Evolutionary conservation across 495 filamentous ascomycete genomes (phyloP), one percentile per base, ranked within the genome.

Genomic region (Aspergillus hancockii): DNA sequence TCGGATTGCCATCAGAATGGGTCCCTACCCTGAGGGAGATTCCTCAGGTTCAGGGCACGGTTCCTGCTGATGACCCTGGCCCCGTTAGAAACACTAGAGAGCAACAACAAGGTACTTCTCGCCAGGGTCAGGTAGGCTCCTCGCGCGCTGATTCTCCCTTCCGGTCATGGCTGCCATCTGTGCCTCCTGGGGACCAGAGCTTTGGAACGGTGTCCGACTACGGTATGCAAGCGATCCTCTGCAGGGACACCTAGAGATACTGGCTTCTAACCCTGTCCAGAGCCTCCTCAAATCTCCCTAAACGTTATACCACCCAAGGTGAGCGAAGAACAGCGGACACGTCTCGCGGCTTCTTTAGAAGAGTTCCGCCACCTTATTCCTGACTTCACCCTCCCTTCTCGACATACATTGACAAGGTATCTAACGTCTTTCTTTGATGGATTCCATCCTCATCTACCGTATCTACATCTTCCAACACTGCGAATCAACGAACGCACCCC

Each of bases 101-200:
- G 12, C 66, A 65, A 16, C 54, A 67, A 21, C 52, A 62, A 10
- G 59, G 63, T 12, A 62, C 66, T 16, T 59, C 59, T 30, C 64
- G 63, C 40, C 61, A 61, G 16, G 58, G 49, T 38, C 55, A 61
- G 32, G 61, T 62, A 36, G 71, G 70, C 3, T 59, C 64, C 21
- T 70, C 74, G n/a, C 69, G 74, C 21, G 74, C 66, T 13, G 69
- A 74, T 52, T 76, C 74, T 8, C 74, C 74, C 31, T 75, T 75
- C 36, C 63, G 74, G 54, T 74, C 74, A 14, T 76, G 74, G 74
- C 68, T 76, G 16, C 71, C 74, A 21, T 75, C 73, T 8, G 73
- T 75, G 16, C 71, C 72, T 12, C 64, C 67, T 10, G 72, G 65
- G 12, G 73, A 76, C 36, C 74, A 76, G 50, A 74, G 73, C 40